phyloP scores from a whole-genome alignment of 2,329 filamentous ascomycete species.

The Claviceps fusiformis region DNA sequence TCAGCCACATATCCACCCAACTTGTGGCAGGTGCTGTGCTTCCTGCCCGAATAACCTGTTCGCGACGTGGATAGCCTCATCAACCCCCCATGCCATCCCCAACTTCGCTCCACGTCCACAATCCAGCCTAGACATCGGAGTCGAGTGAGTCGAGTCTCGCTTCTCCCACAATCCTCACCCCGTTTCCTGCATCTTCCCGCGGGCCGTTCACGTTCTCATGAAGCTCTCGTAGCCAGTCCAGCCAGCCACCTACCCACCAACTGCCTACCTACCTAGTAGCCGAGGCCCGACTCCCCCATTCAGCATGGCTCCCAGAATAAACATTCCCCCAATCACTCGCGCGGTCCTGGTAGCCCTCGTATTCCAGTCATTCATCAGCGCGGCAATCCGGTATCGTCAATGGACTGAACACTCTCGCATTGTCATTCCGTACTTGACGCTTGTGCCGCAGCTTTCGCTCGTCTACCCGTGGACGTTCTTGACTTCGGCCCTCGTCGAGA shows the following conservation, averaged over 20 bases:
- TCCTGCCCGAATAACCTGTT: not conserved
- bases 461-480: slow-evolving; percentile 90
- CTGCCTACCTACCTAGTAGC: too few relatives aligned
- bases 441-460: slow-evolving; percentile 71
- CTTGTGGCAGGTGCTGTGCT: not conserved
- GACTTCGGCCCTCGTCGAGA: slow-evolving; percentile 77
- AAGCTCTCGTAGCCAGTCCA: not conserved
- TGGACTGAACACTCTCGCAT: slow-evolving; percentile 50
- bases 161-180: not conserved
- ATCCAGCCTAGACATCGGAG: not conserved
- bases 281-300: not conserved
- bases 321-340: slow-evolving; percentile 83
- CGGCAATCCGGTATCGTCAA: slow-evolving; percentile 59
- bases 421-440: slow-evolving; percentile 72
- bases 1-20: not conserved
- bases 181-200: not conserved
- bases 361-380: slow-evolving; percentile 69
- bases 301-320: slow-evolving; percentile 68
- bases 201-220: not conserved
- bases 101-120: not conserved
- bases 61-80: not conserved
- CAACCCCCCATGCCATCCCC: not conserved
- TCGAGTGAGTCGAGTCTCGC: not conserved
- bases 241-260: not conserved
- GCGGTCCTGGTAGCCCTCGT: slow-evolving; percentile 62